phyloP scores from a whole-genome alignment of 352 stramenopile genomes.

The Pythium periplocum region DNA sequence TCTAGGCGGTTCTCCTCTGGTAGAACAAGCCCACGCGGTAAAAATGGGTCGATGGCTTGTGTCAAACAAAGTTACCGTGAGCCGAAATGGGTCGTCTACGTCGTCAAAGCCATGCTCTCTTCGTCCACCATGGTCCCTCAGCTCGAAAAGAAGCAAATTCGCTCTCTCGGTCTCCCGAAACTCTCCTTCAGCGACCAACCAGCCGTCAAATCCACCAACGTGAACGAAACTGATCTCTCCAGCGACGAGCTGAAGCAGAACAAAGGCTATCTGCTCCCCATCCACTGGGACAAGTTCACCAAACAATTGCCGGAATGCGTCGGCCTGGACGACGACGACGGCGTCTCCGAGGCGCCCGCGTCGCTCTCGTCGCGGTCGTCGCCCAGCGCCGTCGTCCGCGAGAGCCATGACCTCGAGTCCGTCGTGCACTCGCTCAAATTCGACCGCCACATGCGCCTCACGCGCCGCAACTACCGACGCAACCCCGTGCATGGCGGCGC shows the following conservation, averaged over 20 bases:
- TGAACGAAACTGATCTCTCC: not conserved
- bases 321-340: not conserved
- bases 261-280: constrained; percentile 37
- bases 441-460: constrained; percentile 61
- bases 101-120: constrained; percentile 64
- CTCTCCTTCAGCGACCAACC: constrained; percentile 36
- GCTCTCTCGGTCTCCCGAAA: constrained; percentile 39
- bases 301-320: constrained; percentile 18
- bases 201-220: not conserved
- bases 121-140: constrained; percentile 53
- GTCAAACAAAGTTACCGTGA: constrained; percentile 52
- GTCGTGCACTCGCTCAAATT: constrained; percentile 59
- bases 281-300: constrained; percentile 52
- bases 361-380: constrained; percentile 4
- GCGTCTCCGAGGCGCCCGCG: not conserved
- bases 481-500: constrained; percentile 9
- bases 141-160: constrained; percentile 69
- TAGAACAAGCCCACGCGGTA: too few relatives aligned
- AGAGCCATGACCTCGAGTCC: constrained; percentile 29
- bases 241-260: constrained; percentile 12
- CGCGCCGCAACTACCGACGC: constrained; percentile 50
- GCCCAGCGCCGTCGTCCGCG: not conserved
- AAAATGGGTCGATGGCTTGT: constrained; percentile 28
- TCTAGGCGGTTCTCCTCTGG: too few relatives aligned
- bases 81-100: constrained; percentile 64